Base-by-base conservation (phyloP, 2,329 filamentous ascomycete genomes). In the Aspergillus neotritici region DNA sequence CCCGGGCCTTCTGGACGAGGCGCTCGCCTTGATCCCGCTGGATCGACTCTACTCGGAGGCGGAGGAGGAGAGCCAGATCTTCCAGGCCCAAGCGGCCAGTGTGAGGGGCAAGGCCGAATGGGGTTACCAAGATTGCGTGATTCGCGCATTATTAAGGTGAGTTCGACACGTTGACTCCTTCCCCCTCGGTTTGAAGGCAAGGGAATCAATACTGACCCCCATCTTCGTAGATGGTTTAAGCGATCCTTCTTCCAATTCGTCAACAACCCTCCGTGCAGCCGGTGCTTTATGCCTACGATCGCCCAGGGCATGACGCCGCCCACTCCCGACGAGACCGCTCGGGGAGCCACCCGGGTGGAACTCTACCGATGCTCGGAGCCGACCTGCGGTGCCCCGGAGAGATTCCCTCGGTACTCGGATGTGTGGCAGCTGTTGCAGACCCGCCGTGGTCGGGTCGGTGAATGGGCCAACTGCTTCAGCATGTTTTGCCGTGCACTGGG, bases 401-500 rank as follows among this genome's bases (percentile, higher is more conserved):
- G 91, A 51, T 98, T 96, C 55, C 90, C 93, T 31, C 81, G 93
- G 48, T 97, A 95, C 65, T 91, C 87, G 47, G 91, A 98, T 63
- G 91, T 95, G 17, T 97, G 94, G 83, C 84, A 89, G 39, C 70
- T 97, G 48, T 72, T 98, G 34, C 86, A 96, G 65, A 94, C 88
- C 21, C 77, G 87, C 54, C 79, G 86, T 54, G 93, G 93, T 30
- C 83, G 93, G 54, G 85, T 85, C 48, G 93, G 93, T 49, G 93
- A 98, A 71, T 97, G 93, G 89, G 89, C 88, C 53, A 97, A 96
- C 70, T 96, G 90, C 75, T 98, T 98, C 71, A 91, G 85, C 70
- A 97, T 97, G 93, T 78, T 98, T 40, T 97, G 91, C 73, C 82
- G 91, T 47, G 93, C 93, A 4, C 82, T 97, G 11, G 91, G 91